Conservation (phyloP, 768 basidiomycete genomes). For the Leucocoprinus sp. region DNA sequence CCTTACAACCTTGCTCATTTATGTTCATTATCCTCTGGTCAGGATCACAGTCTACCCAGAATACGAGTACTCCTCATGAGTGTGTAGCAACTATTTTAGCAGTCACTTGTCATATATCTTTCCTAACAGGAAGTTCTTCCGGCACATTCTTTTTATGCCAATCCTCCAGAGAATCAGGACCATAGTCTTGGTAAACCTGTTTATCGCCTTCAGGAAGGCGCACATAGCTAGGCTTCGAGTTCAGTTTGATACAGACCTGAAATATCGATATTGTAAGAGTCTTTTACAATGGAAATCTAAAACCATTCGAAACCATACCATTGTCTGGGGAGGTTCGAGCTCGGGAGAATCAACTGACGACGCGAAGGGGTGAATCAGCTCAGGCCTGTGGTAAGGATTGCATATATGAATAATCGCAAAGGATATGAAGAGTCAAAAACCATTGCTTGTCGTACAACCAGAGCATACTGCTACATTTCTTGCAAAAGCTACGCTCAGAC, state of each 20-base stretch:
- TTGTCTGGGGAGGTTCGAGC: slow-evolving; percentile 39
- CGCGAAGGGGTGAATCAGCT: slow-evolving; percentile 59
- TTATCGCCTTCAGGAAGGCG: slow-evolving; percentile 54
- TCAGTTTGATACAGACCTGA: slow-evolving; percentile 36
- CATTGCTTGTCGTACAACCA: slow-evolving; percentile 54
- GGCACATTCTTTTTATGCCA: slow-evolving; percentile 58
- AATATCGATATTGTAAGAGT: not conserved
- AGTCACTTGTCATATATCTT: no score
- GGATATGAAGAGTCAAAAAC: slow-evolving; percentile 23
- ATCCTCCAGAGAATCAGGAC: slow-evolving; percentile 38
- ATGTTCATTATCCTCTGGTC: no score
- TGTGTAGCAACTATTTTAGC: not conserved
- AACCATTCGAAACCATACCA: slow-evolving; percentile 29
- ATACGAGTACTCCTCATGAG: not conserved
- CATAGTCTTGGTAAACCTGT: slow-evolving; percentile 36
- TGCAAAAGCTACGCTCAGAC: slow-evolving; percentile 59
- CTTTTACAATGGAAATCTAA: not conserved
- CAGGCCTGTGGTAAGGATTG: slow-evolving; percentile 35
- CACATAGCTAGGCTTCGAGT: slow-evolving; percentile 52
- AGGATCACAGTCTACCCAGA: no score
- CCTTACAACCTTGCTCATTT: no score
- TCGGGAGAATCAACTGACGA: slow-evolving; percentile 56
- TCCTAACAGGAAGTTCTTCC: no score
- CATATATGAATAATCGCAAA: not conserved
- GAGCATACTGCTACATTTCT: slow-evolving; percentile 56